Evolutionary conservation across 1,284 basidiomycete genomes (phyloP).

Genomic region (Gymnopus androsaceus): DNA sequence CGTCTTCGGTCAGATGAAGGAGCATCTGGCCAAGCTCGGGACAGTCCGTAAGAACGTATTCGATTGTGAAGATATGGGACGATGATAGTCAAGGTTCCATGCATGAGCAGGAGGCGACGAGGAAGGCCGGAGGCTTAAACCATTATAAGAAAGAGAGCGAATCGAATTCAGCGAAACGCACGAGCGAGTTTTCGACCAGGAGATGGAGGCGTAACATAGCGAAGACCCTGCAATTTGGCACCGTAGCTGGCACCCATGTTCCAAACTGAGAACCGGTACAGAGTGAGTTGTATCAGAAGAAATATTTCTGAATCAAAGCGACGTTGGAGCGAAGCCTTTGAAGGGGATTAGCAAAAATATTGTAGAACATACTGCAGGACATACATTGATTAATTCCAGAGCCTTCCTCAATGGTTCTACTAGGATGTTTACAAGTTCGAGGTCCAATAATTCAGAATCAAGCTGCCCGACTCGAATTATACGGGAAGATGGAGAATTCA

Average conservation of each 20-base stretch:
- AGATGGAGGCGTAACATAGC: constrained; percentile 44
- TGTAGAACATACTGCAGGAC: constrained; percentile 26
- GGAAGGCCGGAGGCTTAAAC: constrained; percentile 62
- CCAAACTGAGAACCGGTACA: constrained; percentile 89
- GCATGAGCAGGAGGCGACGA: constrained; percentile 60
- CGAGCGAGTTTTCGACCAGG: constrained; percentile 32
- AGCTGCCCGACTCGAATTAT: constrained; percentile 87
- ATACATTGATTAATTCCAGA: constrained; percentile 70
- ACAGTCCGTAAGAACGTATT: constrained; percentile 75
- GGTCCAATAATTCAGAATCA: constrained; percentile 91
- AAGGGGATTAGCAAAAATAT: not conserved
- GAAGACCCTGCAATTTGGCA: constrained; percentile 86
- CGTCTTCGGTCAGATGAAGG: constrained; percentile 77
- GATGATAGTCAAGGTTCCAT: constrained; percentile 76
- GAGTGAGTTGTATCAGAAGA: constrained; percentile 72
- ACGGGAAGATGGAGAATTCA: constrained; percentile 39
- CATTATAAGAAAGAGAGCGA: constrained; percentile 13
- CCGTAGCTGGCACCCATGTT: constrained; percentile 86
- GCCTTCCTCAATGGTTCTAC: constrained; percentile 82
- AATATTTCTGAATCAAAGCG: constrained; percentile 82
- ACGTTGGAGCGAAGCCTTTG: constrained; percentile 60
- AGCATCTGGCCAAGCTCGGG: constrained; percentile 87
- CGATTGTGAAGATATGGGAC: constrained; percentile 80
- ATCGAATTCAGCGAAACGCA: constrained; percentile 27
- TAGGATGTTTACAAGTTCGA: constrained; percentile 83